phyloP scores from a whole-genome alignment of 1,139 yeast species.

The Candida sojae region DNA sequence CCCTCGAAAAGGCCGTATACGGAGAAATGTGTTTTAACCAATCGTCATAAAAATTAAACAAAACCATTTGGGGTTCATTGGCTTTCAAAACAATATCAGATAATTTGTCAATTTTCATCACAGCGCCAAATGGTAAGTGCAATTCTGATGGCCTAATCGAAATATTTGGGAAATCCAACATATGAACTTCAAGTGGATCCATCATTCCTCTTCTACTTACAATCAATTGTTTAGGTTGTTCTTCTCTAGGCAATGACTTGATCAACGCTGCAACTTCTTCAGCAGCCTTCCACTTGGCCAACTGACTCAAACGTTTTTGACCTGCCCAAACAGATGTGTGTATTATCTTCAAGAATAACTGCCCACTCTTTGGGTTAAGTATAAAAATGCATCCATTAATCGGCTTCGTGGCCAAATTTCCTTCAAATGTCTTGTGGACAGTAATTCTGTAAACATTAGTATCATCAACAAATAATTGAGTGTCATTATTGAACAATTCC shows the following conservation, averaged over 20 bases:
- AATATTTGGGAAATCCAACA: slow-evolving; percentile 94
- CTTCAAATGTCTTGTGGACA: slow-evolving; percentile 90
- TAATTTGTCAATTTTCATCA: slow-evolving; percentile 78
- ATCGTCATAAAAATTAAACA: slow-evolving; percentile 90
- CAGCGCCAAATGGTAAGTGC: slow-evolving; percentile 86
- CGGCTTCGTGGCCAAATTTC: slow-evolving; percentile 89
- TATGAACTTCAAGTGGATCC: slow-evolving; percentile 95
- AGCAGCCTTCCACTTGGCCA: slow-evolving; percentile 98
- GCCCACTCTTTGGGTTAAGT: slow-evolving; percentile 88
- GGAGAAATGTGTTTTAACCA: slow-evolving; percentile 86
- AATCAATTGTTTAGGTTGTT: slow-evolving; percentile 91
- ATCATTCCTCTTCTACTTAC: slow-evolving; percentile 88
- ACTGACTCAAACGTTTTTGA: slow-evolving; percentile 88
- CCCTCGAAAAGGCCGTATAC: slow-evolving; percentile 90
- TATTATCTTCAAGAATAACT: slow-evolving; percentile 80
- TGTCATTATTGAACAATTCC: slow-evolving; percentile 82
- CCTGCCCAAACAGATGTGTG: slow-evolving; percentile 98
- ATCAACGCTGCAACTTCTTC: slow-evolving; percentile 94
- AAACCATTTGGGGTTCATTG: slow-evolving; percentile 89
- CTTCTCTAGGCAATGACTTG: slow-evolving; percentile 87
- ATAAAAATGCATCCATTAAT: slow-evolving; percentile 92
- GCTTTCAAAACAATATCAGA: slow-evolving; percentile 82
- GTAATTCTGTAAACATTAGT: slow-evolving; percentile 93
- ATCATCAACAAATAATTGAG: slow-evolving; percentile 86
- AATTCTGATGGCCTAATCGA: slow-evolving; percentile 88